These are phyloP conservation scores for Coriolopsis trogii DNA, from an alignment of 1,284 basidiomycete genomes.

Conservation along the genomic window DNA sequence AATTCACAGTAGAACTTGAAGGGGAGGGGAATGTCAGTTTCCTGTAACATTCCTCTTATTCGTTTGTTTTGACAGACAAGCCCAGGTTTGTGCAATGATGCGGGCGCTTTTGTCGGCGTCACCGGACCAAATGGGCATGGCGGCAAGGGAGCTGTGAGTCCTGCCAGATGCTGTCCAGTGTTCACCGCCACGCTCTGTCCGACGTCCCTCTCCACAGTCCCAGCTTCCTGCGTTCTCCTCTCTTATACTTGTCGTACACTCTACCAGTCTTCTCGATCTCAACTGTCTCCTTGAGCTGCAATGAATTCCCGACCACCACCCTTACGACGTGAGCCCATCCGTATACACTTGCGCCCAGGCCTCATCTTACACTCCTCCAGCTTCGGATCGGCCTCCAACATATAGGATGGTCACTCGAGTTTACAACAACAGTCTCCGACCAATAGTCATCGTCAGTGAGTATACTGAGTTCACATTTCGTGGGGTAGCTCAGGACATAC, in stretches of 20 bases:
- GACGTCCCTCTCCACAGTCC: too few species aligned
- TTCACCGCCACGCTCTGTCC: too few species aligned
- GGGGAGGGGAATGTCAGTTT: not conserved
- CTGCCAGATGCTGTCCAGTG: too few species aligned
- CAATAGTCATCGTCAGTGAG: constrained; percentile 59
- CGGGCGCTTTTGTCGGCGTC: too few species aligned
- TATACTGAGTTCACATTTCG: constrained; percentile 10
- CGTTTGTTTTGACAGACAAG: too few species aligned
- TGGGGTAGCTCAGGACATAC: not conserved
- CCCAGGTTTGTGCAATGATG: too few species aligned
- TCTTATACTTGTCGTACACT: not conserved
- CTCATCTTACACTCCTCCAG: constrained; percentile 5
- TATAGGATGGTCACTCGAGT: constrained; percentile 61
- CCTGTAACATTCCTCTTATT: not conserved
- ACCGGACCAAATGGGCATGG: too few species aligned
- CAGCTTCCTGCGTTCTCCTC: not conserved
- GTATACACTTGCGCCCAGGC: too few species aligned
- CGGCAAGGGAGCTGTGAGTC: too few species aligned
- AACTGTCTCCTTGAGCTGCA: too few species aligned
- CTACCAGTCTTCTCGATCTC: not conserved
- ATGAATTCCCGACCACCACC: constrained; percentile 27
- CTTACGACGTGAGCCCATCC: constrained; percentile 17
- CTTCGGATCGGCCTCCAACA: constrained; percentile 44
- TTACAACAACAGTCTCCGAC: constrained; percentile 58
- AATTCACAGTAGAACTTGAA: not conserved